phyloP scores from a whole-genome alignment of 2,329 filamentous ascomycete genomes.

The Truncatella angustata region DNA sequence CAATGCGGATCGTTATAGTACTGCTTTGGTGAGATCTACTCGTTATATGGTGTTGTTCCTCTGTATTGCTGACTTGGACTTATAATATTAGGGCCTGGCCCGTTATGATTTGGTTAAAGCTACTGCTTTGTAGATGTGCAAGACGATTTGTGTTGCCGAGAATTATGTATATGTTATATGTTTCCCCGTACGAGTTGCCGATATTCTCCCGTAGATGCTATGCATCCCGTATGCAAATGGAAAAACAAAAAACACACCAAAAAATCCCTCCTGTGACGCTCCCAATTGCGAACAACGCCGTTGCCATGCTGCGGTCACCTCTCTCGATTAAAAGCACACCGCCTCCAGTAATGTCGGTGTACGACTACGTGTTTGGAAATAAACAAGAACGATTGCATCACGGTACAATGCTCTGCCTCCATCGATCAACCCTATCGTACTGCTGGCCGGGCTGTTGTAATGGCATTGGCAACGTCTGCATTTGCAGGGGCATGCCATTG shows the following conservation, averaged over 20 bases:
- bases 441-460: conserved; percentile 26
- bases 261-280: not conserved
- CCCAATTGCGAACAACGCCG: conserved; percentile 4
- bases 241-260: no score
- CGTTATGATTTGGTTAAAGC: not conserved
- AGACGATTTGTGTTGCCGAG: not conserved
- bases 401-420: conserved; percentile 30
- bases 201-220: not conserved
- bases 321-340: not conserved
- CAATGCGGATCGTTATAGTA: no score
- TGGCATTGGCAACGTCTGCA: conserved; percentile 16
- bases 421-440: conserved; percentile 29
- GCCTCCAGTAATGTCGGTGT: not conserved
- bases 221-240: conserved; percentile 3
- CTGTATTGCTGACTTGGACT: no score
- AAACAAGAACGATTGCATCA: conserved; percentile 12
- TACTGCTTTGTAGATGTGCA: not conserved
- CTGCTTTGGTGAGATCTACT: no score
- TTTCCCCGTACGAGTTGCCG: not conserved
- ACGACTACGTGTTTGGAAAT: not conserved
- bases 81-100: not conserved
- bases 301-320: not conserved
- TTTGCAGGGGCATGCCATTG: conserved; percentile 16
- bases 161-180: conserved; percentile 2
- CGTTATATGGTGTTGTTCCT: no score